Conservation (phyloP, 257 asterid species). For the Solanum okadae region DNA sequence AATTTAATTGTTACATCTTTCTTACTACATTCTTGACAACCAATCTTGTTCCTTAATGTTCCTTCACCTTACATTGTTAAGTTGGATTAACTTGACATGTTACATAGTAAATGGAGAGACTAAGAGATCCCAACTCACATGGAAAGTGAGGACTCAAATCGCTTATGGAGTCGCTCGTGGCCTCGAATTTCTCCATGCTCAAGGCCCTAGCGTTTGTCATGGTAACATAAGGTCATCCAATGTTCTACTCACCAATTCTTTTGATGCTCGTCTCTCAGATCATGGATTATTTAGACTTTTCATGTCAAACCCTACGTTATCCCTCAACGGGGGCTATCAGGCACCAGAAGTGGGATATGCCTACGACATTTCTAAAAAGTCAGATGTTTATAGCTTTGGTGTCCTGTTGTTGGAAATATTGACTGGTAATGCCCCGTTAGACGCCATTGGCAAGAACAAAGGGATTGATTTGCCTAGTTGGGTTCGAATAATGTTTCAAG, state of each 20-base stretch:
- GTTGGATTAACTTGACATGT: not conserved
- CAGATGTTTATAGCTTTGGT: slow-evolving; percentile 33
- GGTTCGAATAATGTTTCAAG: slow-evolving; percentile 10
- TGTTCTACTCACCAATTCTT: slow-evolving; percentile 9
- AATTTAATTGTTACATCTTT: not conserved
- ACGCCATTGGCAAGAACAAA: slow-evolving; percentile 1
- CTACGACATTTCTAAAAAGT: slow-evolving; percentile 9
- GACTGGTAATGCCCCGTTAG: not conserved
- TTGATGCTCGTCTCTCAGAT: slow-evolving; percentile 10
- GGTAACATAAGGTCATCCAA: slow-evolving; percentile 31
- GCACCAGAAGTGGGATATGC: slow-evolving; percentile 22
- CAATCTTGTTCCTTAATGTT: not conserved
- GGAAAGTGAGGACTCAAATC: slow-evolving; percentile 17
- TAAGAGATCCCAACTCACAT: not conserved
- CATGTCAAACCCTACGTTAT: not conserved
- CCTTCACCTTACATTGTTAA: not conserved
- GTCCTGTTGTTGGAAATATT: slow-evolving; percentile 21
- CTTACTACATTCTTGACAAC: not conserved
- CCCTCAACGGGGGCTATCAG: not conserved
- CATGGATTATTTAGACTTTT: slow-evolving; percentile 6
- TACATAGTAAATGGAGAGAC: not conserved
- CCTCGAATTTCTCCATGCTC: slow-evolving; percentile 21
- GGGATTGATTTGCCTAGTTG: slow-evolving; percentile 10
- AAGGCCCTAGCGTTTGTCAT: slow-evolving; percentile 12
- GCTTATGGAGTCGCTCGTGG: slow-evolving; percentile 30